Conservation (phyloP, 129 eudicot species). For the Saussurea involucrata region DNA sequence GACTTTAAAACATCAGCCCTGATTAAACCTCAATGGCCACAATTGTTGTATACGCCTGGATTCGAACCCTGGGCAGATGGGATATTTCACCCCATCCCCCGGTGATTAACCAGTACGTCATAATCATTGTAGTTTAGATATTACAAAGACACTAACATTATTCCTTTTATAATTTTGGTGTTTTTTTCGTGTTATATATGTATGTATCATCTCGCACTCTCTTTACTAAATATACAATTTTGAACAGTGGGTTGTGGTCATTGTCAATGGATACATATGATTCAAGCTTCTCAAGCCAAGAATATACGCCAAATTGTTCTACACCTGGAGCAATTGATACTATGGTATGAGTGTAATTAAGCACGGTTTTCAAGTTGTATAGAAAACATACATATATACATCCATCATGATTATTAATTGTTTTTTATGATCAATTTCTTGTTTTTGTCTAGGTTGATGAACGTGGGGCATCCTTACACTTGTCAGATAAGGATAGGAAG, state of each 20-base stretch:
- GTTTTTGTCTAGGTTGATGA: constrained; percentile 25
- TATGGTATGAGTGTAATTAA: constrained; percentile 27
- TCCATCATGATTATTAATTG: neutral
- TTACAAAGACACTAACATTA: neutral
- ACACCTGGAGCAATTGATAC: constrained; percentile 6
- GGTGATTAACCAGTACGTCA: too few species aligned
- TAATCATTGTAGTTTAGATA: too few species aligned
- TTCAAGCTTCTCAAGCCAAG: constrained; percentile 34
- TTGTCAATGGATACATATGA: constrained; percentile 29
- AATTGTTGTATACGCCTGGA: too few species aligned
- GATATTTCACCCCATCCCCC: too few species aligned
- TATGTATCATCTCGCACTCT: neutral
- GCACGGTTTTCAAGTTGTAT: neutral
- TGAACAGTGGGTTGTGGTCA: constrained; percentile 33
- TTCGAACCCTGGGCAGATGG: too few species aligned
- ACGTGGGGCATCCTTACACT: constrained; percentile 22
- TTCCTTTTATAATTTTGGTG: neutral
- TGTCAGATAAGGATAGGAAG: constrained; percentile 23
- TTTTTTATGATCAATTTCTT: neutral
- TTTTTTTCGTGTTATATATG: neutral
- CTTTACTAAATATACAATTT: neutral
- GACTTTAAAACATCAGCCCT: too few species aligned
- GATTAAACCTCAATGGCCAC: too few species aligned
- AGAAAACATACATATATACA: neutral
- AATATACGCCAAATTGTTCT: constrained; percentile 23